Evolutionary conservation across 2,329 filamentous ascomycete species (phyloP).

Genomic region (Stagonosporopsis rhizophila): DNA sequence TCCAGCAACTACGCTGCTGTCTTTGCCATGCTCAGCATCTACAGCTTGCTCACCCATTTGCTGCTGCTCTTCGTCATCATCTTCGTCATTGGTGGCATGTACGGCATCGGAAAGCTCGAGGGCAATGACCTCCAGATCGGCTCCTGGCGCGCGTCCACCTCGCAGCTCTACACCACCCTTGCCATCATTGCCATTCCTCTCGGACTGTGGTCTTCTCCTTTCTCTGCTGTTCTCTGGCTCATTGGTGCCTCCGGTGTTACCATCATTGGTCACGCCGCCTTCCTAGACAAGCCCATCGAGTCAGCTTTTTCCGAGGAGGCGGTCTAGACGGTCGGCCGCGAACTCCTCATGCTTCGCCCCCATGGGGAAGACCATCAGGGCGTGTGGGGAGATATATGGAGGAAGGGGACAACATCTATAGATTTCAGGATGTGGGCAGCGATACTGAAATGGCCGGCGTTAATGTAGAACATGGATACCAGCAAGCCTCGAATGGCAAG

Average conservation of each 20-base stretch:
- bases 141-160: slow-evolving; percentile 80
- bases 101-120: slow-evolving; percentile 86
- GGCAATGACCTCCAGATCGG: slow-evolving; percentile 89
- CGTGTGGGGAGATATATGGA: slow-evolving; percentile 61
- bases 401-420: slow-evolving; percentile 54
- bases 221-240: slow-evolving; percentile 89
- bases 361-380: slow-evolving; percentile 99
- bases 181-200: slow-evolving; percentile 84
- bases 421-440: slow-evolving; percentile 72
- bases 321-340: slow-evolving; percentile 99
- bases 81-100: slow-evolving; percentile 85
- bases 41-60: slow-evolving; percentile 88
- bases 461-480: slow-evolving; percentile 50
- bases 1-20: slow-evolving; percentile 97
- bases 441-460: slow-evolving; percentile 58
- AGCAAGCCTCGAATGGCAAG: slow-evolving; percentile 36
- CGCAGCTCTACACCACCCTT: slow-evolving; percentile 91
- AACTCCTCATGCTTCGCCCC: slow-evolving; percentile 91
- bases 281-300: slow-evolving; percentile 99
- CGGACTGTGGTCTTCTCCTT: slow-evolving; percentile 82
- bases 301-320: slow-evolving; percentile 99
- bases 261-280: slow-evolving; percentile 91
- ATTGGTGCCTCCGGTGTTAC: slow-evolving; percentile 93
- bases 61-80: slow-evolving; percentile 90
- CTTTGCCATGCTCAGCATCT: slow-evolving; percentile 94